These are phyloP conservation scores for Pseudogymnoascus sp. DNA, from an alignment of 2,329 filamentous ascomycete genomes.

Conservation along the genomic window DNA sequence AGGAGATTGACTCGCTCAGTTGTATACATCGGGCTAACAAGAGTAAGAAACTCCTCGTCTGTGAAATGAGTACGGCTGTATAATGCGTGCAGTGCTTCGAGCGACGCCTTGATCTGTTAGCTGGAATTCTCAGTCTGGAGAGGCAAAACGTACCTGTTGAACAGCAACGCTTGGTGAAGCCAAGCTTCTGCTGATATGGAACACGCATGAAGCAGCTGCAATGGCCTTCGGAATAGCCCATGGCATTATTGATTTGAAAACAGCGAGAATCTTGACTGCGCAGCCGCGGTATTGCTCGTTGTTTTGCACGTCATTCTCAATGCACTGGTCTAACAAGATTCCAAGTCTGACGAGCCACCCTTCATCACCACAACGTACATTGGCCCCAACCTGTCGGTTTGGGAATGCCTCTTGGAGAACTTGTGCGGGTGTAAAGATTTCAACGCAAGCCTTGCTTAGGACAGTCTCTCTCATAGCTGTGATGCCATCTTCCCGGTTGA, in stretches of 20 bases:
- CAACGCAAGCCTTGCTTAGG: slow-evolving; percentile 82
- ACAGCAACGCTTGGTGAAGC: slow-evolving; percentile 63
- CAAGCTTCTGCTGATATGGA: slow-evolving; percentile 63
- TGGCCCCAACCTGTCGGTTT: slow-evolving; percentile 54
- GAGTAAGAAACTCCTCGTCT: slow-evolving; percentile 68
- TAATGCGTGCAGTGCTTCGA: slow-evolving; percentile 77
- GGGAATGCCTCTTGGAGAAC: slow-evolving; percentile 72
- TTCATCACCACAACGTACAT: slow-evolving; percentile 68
- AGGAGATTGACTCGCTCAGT: slow-evolving; percentile 64
- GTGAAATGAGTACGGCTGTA: slow-evolving; percentile 69
- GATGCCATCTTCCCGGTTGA: slow-evolving; percentile 80
- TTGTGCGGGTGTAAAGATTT: slow-evolving; percentile 77
- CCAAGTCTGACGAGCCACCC: slow-evolving; percentile 81
- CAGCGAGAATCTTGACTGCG: slow-evolving; percentile 67
- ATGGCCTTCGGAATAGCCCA: slow-evolving; percentile 87
- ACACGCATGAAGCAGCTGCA: slow-evolving; percentile 60
- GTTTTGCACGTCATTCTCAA: slow-evolving; percentile 56
- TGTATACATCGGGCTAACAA: slow-evolving; percentile 74
- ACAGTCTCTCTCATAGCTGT: slow-evolving; percentile 76
- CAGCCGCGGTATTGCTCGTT: slow-evolving; percentile 62
- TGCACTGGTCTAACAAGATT: slow-evolving; percentile 64
- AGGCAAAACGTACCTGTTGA: slow-evolving; percentile 54
- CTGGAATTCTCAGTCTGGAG: neutral
- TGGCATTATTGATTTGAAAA: slow-evolving; percentile 69
- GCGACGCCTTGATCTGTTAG: slow-evolving; percentile 49